phyloP scores from a whole-genome alignment of 208 protist genomes.

The Trypanosoma avium region DNA sequence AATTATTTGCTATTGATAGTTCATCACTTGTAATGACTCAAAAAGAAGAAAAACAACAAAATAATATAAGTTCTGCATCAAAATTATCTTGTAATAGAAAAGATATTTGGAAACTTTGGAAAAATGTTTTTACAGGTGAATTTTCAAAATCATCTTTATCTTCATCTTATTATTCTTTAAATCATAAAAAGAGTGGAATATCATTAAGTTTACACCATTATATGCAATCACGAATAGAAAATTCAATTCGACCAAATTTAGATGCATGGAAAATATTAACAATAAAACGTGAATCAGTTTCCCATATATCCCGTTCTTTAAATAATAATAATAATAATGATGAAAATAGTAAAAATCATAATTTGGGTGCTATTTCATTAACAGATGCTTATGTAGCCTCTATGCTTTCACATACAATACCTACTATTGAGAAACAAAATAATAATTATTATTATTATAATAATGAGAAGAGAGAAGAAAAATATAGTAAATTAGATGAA shows the following conservation, averaged over 20 bases:
- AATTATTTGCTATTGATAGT: conserved; percentile 65
- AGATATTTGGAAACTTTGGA: conserved; percentile 40
- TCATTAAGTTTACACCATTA: background rate
- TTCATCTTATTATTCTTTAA: background rate
- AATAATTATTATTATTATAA: background rate
- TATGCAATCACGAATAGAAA: background rate
- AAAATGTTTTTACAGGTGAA: conserved; percentile 26
- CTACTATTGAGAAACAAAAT: too few relatives aligned
- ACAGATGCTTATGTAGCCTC: conserved; percentile 3
- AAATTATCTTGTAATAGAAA: background rate
- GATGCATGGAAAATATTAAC: background rate
- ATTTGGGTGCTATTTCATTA: background rate
- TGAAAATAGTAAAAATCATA: too few relatives aligned
- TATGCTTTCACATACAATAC: conserved; percentile 2
- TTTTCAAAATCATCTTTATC: background rate
- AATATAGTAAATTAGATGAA: too few relatives aligned
- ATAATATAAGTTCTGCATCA: background rate
- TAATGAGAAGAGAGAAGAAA: background rate
- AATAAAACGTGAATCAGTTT: too few relatives aligned
- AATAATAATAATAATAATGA: too few relatives aligned
- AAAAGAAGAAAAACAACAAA: conserved; percentile 17
- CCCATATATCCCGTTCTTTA: too few relatives aligned
- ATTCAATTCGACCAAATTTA: background rate
- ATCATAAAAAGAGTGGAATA: background rate
- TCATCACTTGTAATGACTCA: conserved; percentile 51